Base-by-base conservation (phyloP, 345 rosid species). In the Balakata baccata region DNA sequence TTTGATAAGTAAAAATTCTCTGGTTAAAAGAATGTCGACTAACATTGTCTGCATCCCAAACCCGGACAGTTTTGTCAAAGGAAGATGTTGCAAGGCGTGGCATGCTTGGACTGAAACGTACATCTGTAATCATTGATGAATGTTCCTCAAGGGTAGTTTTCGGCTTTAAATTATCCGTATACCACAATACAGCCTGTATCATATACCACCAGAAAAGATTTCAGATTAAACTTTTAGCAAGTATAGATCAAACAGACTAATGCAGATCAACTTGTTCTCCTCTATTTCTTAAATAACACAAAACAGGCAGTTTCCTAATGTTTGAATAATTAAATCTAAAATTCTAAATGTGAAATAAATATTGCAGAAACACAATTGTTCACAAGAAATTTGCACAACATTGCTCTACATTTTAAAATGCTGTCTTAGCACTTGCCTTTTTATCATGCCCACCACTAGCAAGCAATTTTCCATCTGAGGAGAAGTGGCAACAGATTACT, bases 371-470 rank as follows among this genome's bases (percentile, higher is more conserved):
- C 11, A 58, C 38, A n/a, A 51, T 64, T 64, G 70, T 63, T 59
- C 38, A 22, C 11, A 8, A 37, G 25, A 47, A 56, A 71, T 18
- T 49, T 61, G 23, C 38, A 60, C 14, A 39, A 3, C 7, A n/a
- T n/a, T 39, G 63, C 51, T 3, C 11, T 43, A 12, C 45, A 37
- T 39, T 14, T 4, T 47, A 20, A 46, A 3, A 12, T 20, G 70
- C 56, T 10, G 4, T 23, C 46, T 29, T 59, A 29, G 57, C 29
- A 73, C 81, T 78, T 74, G 89, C 98, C 92, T 90, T 94, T 79
- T 92, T 95, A 84, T 95, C 99, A 81, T 91, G 98, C 73, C 99
- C 99, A 38, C 97, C 97, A 79, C 89, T 95, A 68, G 98, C 99
- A 80, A 95, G 95, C 80, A 89, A 76, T 84, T 92, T 92, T 29